Evolutionary conservation across 306 rosid species (phyloP).

Genomic region (Hylodesmum podocarpum): DNA sequence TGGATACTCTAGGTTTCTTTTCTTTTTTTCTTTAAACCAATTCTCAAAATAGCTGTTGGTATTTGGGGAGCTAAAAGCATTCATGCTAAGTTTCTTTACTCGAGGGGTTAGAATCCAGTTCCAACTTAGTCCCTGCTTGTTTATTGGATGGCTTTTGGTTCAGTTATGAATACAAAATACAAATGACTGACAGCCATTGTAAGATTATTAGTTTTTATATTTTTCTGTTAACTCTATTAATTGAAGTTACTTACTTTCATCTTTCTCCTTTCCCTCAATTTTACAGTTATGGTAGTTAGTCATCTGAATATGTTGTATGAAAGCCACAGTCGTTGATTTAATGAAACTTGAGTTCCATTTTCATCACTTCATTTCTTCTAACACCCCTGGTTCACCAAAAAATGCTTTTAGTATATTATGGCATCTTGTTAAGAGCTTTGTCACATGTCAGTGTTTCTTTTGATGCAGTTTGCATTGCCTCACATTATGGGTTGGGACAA

Average conservation of each 20-base stretch:
- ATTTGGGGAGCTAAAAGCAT: background rate
- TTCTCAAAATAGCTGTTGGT: background rate
- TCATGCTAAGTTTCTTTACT: background rate
- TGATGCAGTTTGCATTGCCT: slow-evolving; percentile 79
- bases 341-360: background rate
- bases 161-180: background rate
- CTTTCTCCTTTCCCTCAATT: background rate
- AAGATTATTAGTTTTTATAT: background rate
- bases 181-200: background rate
- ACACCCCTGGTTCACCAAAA: background rate
- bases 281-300: background rate
- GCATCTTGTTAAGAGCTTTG: background rate
- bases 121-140: background rate
- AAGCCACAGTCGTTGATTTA: background rate
- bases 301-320: background rate
- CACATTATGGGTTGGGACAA: slow-evolving; percentile 90
- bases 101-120: slow-evolving; percentile 11
- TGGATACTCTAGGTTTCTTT: background rate
- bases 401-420: background rate
- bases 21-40: background rate
- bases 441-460: background rate
- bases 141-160: background rate
- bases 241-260: background rate
- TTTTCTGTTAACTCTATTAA: background rate
- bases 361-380: background rate